A percentile compares a stretch with the other conserved stretches of the same genome.
These are phyloP conservation scores for Ailanthus altissimus DNA, from an alignment of 345 rosid genomes.

Conservation along the genomic window DNA sequence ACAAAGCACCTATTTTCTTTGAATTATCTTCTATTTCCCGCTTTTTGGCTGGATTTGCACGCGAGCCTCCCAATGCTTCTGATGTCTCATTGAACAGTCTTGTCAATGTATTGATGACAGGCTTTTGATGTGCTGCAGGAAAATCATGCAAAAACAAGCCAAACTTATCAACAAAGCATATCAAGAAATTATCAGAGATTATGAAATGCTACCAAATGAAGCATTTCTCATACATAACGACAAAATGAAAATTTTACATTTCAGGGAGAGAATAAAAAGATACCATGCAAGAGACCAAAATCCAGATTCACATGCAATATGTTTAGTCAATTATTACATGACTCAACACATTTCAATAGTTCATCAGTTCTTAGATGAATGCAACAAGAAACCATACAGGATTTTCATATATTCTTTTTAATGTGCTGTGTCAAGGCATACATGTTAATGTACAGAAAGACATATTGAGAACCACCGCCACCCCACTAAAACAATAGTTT, in stretches of 20 bases:
- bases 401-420: background rate
- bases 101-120: slow-evolving; percentile 72
- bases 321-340: background rate
- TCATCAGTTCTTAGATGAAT: background rate
- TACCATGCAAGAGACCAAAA: background rate
- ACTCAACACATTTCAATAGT: background rate
- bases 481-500: background rate
- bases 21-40: slow-evolving; percentile 99
- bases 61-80: slow-evolving; percentile 89
- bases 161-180: background rate
- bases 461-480: background rate
- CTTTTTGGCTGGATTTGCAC: slow-evolving; percentile 85
- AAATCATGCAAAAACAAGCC: slow-evolving; percentile 16
- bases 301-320: background rate
- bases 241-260: background rate
- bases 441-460: background rate
- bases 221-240: background rate
- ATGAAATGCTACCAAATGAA: background rate
- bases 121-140: slow-evolving; percentile 71
- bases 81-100: slow-evolving; percentile 96
- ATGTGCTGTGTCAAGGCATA: background rate
- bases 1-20: slow-evolving; percentile 84
- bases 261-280: background rate
- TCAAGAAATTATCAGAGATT: background rate
- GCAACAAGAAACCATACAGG: background rate